Percentiles rank a stretch among this genome's conserved stretches.
Evolutionary conservation across 2,329 filamentous ascomycete genomes (phyloP).

Genomic region (Xylaria sp.): DNA sequence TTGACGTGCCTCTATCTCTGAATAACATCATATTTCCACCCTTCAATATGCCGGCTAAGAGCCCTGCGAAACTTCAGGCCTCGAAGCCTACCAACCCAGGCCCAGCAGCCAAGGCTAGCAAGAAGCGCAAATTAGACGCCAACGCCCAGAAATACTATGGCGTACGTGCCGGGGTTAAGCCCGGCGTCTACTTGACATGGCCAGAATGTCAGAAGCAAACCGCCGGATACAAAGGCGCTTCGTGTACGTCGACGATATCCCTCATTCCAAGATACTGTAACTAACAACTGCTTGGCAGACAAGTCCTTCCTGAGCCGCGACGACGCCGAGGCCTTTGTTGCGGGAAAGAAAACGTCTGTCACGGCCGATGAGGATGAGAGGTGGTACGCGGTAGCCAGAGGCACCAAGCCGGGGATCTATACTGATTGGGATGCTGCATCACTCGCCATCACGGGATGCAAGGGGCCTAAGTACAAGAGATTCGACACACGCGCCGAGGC

Average conservation of each 20-base stretch:
- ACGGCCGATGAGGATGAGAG: slow-evolving; percentile 46
- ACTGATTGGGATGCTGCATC: slow-evolving; percentile 69
- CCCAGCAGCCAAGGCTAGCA: slow-evolving; percentile 33
- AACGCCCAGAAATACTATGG: slow-evolving; percentile 63
- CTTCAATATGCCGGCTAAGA: slow-evolving; percentile 30
- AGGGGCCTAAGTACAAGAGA: slow-evolving; percentile 70
- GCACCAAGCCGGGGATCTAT: slow-evolving; percentile 62
- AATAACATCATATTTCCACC: slow-evolving; percentile 18
- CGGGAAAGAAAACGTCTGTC: slow-evolving; percentile 55
- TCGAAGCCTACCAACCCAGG: slow-evolving; percentile 13
- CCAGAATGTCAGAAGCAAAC: slow-evolving; percentile 64
- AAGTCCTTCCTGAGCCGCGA: slow-evolving; percentile 75
- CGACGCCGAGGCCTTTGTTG: slow-evolving; percentile 79
- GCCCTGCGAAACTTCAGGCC: slow-evolving; percentile 21
- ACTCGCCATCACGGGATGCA: slow-evolving; percentile 73
- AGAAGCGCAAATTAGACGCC: slow-evolving; percentile 53
- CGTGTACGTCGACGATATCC: slow-evolving; percentile 58
- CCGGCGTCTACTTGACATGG: slow-evolving; percentile 66
- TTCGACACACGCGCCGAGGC: slow-evolving; percentile 73
- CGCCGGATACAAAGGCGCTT: slow-evolving; percentile 63
- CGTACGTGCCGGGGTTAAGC: slow-evolving; percentile 57
- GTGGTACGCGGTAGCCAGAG: slow-evolving; percentile 65
- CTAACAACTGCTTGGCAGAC: slow-evolving; percentile 52
- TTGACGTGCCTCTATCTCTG: slow-evolving; percentile 9
- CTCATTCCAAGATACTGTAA: slow-evolving; percentile 1